Conservation (phyloP, 176 grass and related monocot species). For the Elymus sibiricus region DNA sequence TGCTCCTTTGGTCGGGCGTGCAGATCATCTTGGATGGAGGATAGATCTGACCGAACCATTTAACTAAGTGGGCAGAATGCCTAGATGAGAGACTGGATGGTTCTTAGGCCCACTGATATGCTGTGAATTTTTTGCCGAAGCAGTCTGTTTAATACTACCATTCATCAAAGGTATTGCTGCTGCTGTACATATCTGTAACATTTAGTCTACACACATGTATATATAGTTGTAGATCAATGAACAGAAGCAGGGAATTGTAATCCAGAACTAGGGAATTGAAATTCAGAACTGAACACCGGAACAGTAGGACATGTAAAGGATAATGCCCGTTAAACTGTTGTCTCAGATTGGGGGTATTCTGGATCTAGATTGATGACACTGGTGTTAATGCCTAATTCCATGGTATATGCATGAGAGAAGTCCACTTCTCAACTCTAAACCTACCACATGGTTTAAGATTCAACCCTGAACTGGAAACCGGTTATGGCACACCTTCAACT, state of each 20-base stretch:
- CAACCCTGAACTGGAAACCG: too few species aligned
- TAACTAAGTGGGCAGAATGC: conserved; percentile 23
- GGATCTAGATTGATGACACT: conserved; percentile 2
- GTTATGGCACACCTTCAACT: too few species aligned
- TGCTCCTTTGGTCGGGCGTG: conserved; percentile 22
- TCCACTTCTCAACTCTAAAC: too few species aligned
- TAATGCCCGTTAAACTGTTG: not conserved
- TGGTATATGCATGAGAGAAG: not conserved
- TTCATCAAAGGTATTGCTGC: not conserved
- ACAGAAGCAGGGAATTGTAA: not conserved
- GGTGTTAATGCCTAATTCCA: not conserved
- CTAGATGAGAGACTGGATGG: conserved; percentile 14
- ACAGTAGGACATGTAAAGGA: conserved; percentile 13
- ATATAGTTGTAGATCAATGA: conserved; percentile 17
- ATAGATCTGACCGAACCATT: conserved; percentile 35
- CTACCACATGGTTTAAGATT: too few species aligned
- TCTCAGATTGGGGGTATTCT: not conserved
- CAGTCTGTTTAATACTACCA: conserved; percentile 21
- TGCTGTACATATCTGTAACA: conserved; percentile 34
- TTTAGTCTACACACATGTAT: conserved; percentile 29
- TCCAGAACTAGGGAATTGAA: not conserved
- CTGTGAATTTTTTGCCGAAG: conserved; percentile 30
- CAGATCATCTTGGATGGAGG: conserved; percentile 30
- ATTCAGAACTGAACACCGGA: not conserved
- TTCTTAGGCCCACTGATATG: conserved; percentile 6